phyloP scores from a whole-genome alignment of 257 asterid species.

The Solanum lignicaule region DNA sequence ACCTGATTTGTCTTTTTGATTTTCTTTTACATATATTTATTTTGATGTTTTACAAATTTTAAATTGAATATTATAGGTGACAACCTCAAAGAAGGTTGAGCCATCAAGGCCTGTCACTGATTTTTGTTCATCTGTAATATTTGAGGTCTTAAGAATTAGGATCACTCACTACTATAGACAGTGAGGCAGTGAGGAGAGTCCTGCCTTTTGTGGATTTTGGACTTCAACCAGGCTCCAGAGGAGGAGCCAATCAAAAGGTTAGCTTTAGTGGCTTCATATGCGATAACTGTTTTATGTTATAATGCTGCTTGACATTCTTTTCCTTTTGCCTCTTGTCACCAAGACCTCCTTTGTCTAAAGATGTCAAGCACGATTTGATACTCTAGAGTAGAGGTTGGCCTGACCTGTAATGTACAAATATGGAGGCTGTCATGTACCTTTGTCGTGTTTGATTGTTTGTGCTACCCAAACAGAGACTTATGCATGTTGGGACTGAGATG shows the following conservation, averaged over 20 bases:
- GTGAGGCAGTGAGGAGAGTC: slow-evolving; percentile 51
- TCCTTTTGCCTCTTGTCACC: neutral
- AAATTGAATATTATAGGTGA: slow-evolving; percentile 37
- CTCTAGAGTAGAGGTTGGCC: neutral
- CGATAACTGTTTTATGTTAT: neutral
- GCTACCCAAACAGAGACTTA: neutral
- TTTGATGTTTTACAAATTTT: slow-evolving; percentile 12
- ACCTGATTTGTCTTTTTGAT: neutral
- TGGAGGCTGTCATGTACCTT: neutral
- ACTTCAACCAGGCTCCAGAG: slow-evolving; percentile 38
- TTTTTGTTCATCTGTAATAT: slow-evolving; percentile 65
- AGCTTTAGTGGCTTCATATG: neutral
- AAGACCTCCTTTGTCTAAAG: neutral
- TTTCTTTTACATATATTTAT: neutral
- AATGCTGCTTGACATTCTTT: slow-evolving; percentile 5
- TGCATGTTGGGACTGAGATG: neutral
- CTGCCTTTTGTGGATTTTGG: slow-evolving; percentile 60
- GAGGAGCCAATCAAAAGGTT: slow-evolving; percentile 66
- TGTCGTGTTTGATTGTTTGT: neutral
- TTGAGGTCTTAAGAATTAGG: slow-evolving; percentile 56
- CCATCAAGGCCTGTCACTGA: slow-evolving; percentile 49
- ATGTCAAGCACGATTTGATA: neutral
- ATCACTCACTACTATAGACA: slow-evolving; percentile 28
- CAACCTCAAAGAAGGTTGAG: slow-evolving; percentile 45
- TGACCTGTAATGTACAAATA: neutral